Percentiles rank a stretch among this genome's conserved stretches.
Conservation (phyloP, 139 green algal species). For the Chlorella sp. region DNA sequence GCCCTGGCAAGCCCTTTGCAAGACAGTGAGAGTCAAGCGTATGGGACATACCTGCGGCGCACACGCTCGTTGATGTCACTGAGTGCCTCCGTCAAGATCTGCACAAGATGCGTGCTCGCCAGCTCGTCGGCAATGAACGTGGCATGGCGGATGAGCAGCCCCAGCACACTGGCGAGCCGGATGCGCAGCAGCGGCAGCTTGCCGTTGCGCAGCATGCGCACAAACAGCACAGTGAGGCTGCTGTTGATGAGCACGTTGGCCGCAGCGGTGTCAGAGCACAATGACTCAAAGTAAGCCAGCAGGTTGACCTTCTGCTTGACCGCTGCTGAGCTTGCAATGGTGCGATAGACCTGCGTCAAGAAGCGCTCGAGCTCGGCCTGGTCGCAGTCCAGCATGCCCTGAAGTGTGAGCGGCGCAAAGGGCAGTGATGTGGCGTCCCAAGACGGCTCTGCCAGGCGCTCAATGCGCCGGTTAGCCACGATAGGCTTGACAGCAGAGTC, state of each 20-base stretch:
- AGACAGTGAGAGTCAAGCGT: background rate
- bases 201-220: constrained; percentile 60
- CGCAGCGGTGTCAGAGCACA: constrained; percentile 62
- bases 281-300: constrained; percentile 88
- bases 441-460: constrained; percentile 57
- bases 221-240: constrained; percentile 68
- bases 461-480: constrained; percentile 81
- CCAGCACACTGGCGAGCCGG: constrained; percentile 44
- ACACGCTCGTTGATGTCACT: constrained; percentile 21
- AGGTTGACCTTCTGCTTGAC: constrained; percentile 82
- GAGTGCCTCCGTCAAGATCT: constrained; percentile 67
- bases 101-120: constrained; percentile 52
- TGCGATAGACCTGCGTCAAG: constrained; percentile 55
- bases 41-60: background rate
- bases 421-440: constrained; percentile 65
- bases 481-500: constrained; percentile 86
- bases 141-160: constrained; percentile 84
- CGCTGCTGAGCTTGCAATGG: constrained; percentile 48
- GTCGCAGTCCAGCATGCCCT: constrained; percentile 48
- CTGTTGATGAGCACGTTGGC: constrained; percentile 89
- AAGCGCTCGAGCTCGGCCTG: constrained; percentile 52
- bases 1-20: too few relatives aligned
- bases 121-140: constrained; percentile 78
- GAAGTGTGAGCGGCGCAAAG: constrained; percentile 52
- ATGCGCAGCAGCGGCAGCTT: constrained; percentile 45